Percentiles rank a stretch among this genome's conserved stretches.
These are phyloP conservation scores for Cystoderma amianthinum DNA, from an alignment of 768 basidiomycete genomes.

Conservation along the genomic window DNA sequence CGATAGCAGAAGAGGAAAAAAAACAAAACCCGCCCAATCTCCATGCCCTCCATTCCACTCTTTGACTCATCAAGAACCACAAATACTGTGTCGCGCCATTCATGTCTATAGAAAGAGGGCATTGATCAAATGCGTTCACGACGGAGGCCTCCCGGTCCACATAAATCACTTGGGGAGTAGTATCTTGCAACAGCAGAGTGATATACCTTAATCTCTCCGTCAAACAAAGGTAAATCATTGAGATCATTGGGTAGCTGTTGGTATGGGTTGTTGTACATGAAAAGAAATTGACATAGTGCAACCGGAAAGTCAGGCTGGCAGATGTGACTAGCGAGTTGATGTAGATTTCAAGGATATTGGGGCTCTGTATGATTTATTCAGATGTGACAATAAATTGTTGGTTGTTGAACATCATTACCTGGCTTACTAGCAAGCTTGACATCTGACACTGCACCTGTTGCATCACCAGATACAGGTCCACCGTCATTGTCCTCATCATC, in stretches of 20 bases:
- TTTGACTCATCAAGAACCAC: constrained; percentile 12
- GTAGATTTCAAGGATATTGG: too few relatives aligned
- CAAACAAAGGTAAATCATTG: background rate
- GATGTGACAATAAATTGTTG: background rate
- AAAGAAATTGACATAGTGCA: too few relatives aligned
- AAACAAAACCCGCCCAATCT: constrained; percentile 15
- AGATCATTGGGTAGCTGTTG: background rate
- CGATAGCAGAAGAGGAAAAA: constrained; percentile 23
- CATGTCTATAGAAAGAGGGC: constrained; percentile 13
- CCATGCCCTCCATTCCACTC: constrained; percentile 18
- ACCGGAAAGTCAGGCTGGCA: too few relatives aligned
- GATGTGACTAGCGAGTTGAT: too few relatives aligned
- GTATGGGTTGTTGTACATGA: too few relatives aligned
- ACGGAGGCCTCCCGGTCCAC: constrained; percentile 19
- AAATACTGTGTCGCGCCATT: constrained; percentile 19
- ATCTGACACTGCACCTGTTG: background rate
- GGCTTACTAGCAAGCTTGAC: constrained; percentile 1
- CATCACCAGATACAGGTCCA: background rate
- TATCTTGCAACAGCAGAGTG: constrained; percentile 17
- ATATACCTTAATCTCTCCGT: constrained; percentile 7
- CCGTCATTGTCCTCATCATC: constrained; percentile 2
- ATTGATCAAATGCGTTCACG: constrained; percentile 17
- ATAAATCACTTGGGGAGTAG: constrained; percentile 21
- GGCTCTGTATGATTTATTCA: too few relatives aligned
- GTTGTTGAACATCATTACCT: background rate